Conservation (phyloP, 2,329 filamentous ascomycete genomes). For the Fusarium stilboides region DNA sequence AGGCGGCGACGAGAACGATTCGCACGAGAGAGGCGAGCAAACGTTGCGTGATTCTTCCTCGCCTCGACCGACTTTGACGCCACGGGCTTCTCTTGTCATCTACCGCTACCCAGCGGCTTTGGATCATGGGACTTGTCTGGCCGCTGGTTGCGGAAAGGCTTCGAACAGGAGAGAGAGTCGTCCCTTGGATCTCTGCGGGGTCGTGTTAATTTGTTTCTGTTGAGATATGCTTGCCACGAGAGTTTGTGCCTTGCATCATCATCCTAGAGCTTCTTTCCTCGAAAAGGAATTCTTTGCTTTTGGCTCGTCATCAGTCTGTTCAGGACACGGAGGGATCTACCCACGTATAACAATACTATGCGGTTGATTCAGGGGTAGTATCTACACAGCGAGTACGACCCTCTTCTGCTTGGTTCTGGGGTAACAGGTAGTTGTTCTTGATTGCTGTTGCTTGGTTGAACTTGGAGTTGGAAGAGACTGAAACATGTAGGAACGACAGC, state of each 20-base stretch:
- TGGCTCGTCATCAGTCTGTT: not conserved
- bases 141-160: not conserved
- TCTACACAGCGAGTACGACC: not conserved
- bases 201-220: not conserved
- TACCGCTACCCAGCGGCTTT: not conserved
- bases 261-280: not conserved
- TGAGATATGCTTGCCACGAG: not conserved
- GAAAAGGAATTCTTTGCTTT: not conserved
- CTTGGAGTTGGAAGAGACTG: not conserved
- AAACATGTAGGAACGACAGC: not conserved
- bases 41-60: not conserved
- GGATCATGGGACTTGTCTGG: not conserved
- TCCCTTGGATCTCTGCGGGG: not conserved
- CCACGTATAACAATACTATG: not conserved
- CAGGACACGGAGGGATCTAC: not conserved
- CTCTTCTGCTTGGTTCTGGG: not conserved
- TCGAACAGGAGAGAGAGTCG: not conserved
- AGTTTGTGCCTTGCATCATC: not conserved
- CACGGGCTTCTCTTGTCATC: constrained; percentile 13
- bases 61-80: constrained; percentile 19
- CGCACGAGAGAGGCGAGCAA: not conserved
- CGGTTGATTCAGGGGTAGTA: not conserved
- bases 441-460: not conserved
- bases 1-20: not conserved
- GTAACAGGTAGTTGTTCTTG: not conserved